A percentile compares a stretch with the other conserved stretches of the same genome.
These are phyloP conservation scores for Saccharum officinarum DNA, from an alignment of 176 grass and related monocot species.

Conservation along the genomic window DNA sequence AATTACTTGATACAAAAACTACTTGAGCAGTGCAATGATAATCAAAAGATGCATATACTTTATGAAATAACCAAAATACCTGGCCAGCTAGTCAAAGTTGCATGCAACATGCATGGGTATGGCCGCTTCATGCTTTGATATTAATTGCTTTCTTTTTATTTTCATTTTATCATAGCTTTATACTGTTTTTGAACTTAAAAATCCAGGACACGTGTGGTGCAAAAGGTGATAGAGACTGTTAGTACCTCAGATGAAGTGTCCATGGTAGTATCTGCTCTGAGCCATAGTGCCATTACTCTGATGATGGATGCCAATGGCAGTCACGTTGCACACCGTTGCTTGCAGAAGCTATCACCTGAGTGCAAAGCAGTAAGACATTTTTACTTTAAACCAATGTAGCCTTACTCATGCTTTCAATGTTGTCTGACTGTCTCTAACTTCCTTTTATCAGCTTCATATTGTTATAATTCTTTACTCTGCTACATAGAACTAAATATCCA, in stretches of 20 bases:
- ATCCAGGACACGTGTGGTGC: constrained; percentile 71
- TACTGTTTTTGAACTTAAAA: constrained; percentile 18
- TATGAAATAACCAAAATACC: constrained; percentile 61
- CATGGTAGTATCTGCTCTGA: constrained; percentile 60
- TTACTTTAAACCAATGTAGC: background rate
- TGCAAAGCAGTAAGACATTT: constrained; percentile 50
- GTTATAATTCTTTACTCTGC: background rate
- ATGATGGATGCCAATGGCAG: constrained; percentile 76
- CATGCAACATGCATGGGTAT: constrained; percentile 87
- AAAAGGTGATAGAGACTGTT: constrained; percentile 77
- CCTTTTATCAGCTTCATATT: background rate
- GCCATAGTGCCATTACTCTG: constrained; percentile 36
- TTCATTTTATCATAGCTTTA: background rate
- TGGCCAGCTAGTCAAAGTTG: constrained; percentile 46
- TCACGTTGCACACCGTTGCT: constrained; percentile 67
- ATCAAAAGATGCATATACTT: constrained; percentile 55
- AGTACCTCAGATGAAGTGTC: constrained; percentile 41
- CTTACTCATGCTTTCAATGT: background rate
- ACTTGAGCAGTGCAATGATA: constrained; percentile 53
- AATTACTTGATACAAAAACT: constrained; percentile 69
- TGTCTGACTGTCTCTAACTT: background rate
- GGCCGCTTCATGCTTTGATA: background rate
- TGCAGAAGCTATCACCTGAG: constrained; percentile 55
- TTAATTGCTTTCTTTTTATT: background rate
- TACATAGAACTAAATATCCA: background rate